These are phyloP conservation scores for Acanthamoeba lenticulata DNA, from an alignment of 208 protist species.

Conservation along the genomic window DNA sequence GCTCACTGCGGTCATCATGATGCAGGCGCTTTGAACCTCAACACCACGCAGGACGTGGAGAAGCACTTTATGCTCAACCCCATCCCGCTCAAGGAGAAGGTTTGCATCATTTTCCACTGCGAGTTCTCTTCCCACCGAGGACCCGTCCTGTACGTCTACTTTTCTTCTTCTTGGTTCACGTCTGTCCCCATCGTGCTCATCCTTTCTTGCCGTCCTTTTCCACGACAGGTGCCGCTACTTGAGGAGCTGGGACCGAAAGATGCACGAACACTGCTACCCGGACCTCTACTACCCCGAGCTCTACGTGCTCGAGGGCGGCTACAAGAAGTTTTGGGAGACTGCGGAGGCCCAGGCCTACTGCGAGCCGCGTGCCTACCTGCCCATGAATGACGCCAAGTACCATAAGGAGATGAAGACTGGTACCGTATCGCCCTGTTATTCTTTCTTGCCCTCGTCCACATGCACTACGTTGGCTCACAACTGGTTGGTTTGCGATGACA, in stretches of 20 bases:
- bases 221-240: neutral
- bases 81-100: neutral
- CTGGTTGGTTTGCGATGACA: neutral
- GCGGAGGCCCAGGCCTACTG: neutral
- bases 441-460: no score
- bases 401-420: neutral
- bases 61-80: neutral
- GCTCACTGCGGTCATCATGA: no score
- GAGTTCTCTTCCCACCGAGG: conserved; percentile 70
- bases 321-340: conserved; percentile 65
- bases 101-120: conserved; percentile 73
- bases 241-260: conserved; percentile 11
- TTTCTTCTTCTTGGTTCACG: neutral
- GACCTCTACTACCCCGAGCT: conserved; percentile 67
- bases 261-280: conserved; percentile 18
- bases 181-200: neutral
- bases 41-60: conserved; percentile 32
- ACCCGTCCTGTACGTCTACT: conserved; percentile 48
- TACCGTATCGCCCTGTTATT: neutral
- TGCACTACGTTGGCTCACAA: neutral
- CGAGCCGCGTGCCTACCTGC: neutral
- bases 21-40: neutral
- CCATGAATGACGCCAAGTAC: neutral
- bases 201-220: neutral
- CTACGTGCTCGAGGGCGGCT: conserved; percentile 71